Evolutionary conservation across 176 grass and related monocot genomes (phyloP).

Genomic region (Zoysia japonica): DNA sequence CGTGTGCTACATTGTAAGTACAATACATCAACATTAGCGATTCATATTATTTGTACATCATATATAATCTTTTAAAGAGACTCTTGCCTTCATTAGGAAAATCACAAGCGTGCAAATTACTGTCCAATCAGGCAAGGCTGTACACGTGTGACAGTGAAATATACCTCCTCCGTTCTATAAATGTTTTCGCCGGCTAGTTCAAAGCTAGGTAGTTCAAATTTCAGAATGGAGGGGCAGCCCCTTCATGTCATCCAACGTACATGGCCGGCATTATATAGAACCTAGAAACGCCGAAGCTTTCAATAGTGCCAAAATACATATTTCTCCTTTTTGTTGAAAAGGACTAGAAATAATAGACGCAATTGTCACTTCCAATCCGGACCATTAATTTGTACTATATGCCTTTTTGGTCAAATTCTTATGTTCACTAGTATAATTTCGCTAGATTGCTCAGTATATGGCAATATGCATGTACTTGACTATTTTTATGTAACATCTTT

Average conservation of each 20-base stretch:
- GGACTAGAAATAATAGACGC: slow-evolving; percentile 13
- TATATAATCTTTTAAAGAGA: not conserved
- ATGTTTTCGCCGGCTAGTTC: too few relatives aligned
- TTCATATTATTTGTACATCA: too few relatives aligned
- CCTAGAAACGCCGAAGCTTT: slow-evolving; percentile 8
- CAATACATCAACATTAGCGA: too few relatives aligned
- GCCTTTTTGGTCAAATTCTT: slow-evolving; percentile 17
- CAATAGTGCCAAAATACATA: slow-evolving; percentile 18
- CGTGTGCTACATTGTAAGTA: not conserved
- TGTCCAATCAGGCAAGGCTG: slow-evolving; percentile 31
- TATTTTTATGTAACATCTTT: not conserved
- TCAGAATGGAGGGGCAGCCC: not conserved
- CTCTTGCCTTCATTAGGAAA: not conserved
- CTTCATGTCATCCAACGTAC: slow-evolving; percentile 24
- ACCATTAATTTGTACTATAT: slow-evolving; percentile 29
- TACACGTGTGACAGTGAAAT: slow-evolving; percentile 50
- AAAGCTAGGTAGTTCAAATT: too few relatives aligned
- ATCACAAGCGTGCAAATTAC: not conserved
- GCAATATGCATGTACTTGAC: not conserved
- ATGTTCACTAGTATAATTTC: not conserved
- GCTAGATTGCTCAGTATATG: slow-evolving; percentile 2
- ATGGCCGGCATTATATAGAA: slow-evolving; percentile 44
- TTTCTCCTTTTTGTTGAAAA: slow-evolving; percentile 48
- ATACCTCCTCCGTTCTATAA: too few relatives aligned
- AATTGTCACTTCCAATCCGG: slow-evolving; percentile 9